Percentiles rank a stretch among this genome's conserved stretches.
These are phyloP conservation scores for Vitis hybrid DNA, from an alignment of 177 flowering plant species.

Conservation along the genomic window DNA sequence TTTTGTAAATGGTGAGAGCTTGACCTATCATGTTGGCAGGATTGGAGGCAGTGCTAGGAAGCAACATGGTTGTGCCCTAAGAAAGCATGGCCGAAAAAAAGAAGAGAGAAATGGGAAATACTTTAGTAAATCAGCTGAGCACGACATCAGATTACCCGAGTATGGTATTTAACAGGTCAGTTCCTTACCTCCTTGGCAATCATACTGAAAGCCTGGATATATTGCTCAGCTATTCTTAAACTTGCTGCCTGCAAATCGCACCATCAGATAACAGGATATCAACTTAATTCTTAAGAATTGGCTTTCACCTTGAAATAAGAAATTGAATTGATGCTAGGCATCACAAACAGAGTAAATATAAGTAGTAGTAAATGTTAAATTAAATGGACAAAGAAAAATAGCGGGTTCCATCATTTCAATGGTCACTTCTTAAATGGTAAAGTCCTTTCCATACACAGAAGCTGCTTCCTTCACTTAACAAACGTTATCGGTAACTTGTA, in stretches of 20 bases:
- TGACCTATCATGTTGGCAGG: slow-evolving; percentile 76
- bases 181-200: slow-evolving; percentile 79
- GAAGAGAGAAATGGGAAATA: background rate
- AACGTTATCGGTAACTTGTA: no score
- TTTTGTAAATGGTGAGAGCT: slow-evolving; percentile 70
- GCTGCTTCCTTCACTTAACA: no score
- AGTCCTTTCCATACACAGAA: no score
- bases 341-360: no score
- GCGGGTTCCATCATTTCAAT: no score
- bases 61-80: slow-evolving; percentile 84
- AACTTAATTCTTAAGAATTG: background rate
- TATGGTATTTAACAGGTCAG: background rate
- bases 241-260: slow-evolving; percentile 80
- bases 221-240: slow-evolving; percentile 79
- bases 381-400: no score
- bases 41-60: slow-evolving; percentile 57
- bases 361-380: no score
- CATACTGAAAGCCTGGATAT: slow-evolving; percentile 73
- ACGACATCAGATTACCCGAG: background rate
- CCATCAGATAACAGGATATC: background rate
- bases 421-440: no score
- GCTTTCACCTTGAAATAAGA: no score
- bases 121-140: background rate
- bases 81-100: background rate
- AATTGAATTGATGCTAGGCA: no score